Evolutionary conservation across 2,329 filamentous ascomycete species (phyloP).

Genomic region (Rhynchosporium agropyri): DNA sequence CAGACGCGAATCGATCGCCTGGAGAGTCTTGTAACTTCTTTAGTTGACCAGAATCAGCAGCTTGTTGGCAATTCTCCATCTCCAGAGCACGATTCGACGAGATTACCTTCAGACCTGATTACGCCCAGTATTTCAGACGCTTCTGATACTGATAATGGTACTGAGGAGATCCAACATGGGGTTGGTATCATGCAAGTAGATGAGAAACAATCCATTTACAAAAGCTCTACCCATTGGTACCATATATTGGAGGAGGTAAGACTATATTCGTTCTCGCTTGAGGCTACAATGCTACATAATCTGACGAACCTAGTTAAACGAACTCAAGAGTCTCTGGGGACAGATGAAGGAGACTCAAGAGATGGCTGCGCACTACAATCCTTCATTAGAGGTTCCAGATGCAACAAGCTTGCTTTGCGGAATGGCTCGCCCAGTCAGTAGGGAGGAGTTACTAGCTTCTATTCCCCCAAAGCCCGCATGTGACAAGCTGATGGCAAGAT

Average conservation of each 20-base stretch:
- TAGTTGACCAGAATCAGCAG: slow-evolving; percentile 54
- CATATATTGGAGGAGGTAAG: slow-evolving; percentile 69
- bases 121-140: slow-evolving; percentile 48
- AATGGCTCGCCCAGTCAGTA: slow-evolving; percentile 65
- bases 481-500: slow-evolving; percentile 80
- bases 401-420: slow-evolving; percentile 75
- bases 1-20: slow-evolving; percentile 43
- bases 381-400: slow-evolving; percentile 44
- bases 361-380: background rate
- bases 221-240: slow-evolving; percentile 81
- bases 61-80: slow-evolving; percentile 36
- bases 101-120: slow-evolving; percentile 36
- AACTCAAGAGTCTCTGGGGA: slow-evolving; percentile 63
- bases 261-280: background rate
- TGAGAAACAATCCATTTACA: slow-evolving; percentile 69
- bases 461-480: slow-evolving; percentile 79
- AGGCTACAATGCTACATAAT: background rate
- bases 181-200: slow-evolving; percentile 80
- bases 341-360: slow-evolving; percentile 76
- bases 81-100: background rate
- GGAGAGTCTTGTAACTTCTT: slow-evolving; percentile 46
- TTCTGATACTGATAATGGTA: slow-evolving; percentile 3
- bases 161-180: slow-evolving; percentile 62
- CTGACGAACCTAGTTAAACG: slow-evolving; percentile 26
- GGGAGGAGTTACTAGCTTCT: slow-evolving; percentile 75